Evolutionary conservation across 2,329 filamentous ascomycete genomes (phyloP), one percentile per base, ranked within the genome.

Genomic region (Fonsecaea pedrosoi): DNA sequence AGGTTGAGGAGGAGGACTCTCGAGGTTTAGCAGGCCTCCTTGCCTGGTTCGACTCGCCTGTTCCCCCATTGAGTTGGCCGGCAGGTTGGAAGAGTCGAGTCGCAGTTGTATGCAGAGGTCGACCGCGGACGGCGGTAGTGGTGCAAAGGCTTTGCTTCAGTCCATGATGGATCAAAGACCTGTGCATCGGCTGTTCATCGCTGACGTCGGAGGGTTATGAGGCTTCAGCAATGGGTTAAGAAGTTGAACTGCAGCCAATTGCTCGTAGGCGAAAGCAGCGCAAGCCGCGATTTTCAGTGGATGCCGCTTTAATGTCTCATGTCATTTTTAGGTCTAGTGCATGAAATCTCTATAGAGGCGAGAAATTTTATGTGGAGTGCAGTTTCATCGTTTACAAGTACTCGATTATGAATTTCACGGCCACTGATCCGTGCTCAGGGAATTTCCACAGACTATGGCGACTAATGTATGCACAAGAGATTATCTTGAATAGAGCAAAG

Each of bases 181-280:
- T 62, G 57, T 64, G 67, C 67, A 69, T 69, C 58, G 64, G 67
- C 61, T 65, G 61, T 54, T 30, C 65, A 67, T 64, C 34, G 56
- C 57, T 55, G 60, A 32, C 40, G 32, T 37, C 10, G 18, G 45
- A 21, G 15, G 18, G 10, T 21, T 25, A 25, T 25, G 18, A 25
- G 18, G 45, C 18, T 18, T 25, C 18, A 25, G 45, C 45, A 25
- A 50, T 12, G 18, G 12, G 25, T 25, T 25, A 25, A 25, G 18
- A 50, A 50, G 45, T 50, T 9, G 1, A 25, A 12, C 45, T 50
- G 10, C 1, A 25, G 3, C 18, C 8, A 12, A 15, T 6, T 15
- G 38, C 38, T 42, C 38, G 38, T 10, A 12, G 8, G 21, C 18
- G 21, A 50, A 21, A n/a, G 40, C 7, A 25, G 18, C 8, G n/a